phyloP scores from a whole-genome alignment of 202 grass and related monocot species.

The Carex arenaria region DNA sequence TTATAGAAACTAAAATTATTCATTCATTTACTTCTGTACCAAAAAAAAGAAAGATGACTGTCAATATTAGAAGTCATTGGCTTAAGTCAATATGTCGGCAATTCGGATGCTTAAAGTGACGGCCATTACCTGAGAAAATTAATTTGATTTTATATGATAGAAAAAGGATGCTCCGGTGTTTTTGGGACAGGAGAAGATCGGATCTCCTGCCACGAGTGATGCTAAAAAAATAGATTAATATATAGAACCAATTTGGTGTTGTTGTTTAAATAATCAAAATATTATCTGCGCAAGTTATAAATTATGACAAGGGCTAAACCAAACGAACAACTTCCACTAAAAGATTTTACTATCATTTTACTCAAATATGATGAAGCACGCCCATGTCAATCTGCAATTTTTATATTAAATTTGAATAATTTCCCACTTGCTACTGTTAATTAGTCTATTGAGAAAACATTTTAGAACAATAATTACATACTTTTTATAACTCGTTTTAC shows the following conservation, averaged over 20 bases:
- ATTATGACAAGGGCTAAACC: neutral
- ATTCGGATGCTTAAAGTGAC: too few species aligned
- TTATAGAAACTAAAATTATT: too few species aligned
- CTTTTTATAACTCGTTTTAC: neutral
- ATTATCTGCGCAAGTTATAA: neutral
- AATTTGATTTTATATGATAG: neutral
- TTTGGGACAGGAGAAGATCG: neutral
- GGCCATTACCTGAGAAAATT: neutral
- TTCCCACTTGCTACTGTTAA: too few species aligned
- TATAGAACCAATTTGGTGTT: neutral
- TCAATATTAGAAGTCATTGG: too few species aligned
- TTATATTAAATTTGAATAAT: too few species aligned
- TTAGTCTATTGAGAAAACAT: too few species aligned
- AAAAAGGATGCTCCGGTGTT: neutral
- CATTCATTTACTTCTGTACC: too few species aligned
- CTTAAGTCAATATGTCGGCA: too few species aligned
- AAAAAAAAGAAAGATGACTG: too few species aligned
- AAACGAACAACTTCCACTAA: neutral
- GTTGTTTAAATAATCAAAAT: neutral
- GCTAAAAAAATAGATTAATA: neutral
- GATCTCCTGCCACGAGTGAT: neutral
- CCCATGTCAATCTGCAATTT: too few species aligned
- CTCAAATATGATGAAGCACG: neutral
- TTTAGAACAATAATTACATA: neutral
- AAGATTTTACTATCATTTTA: neutral